Evolutionary conservation across 805 yeast species (phyloP).

Genomic region (Barnettozyma botsteinii): DNA sequence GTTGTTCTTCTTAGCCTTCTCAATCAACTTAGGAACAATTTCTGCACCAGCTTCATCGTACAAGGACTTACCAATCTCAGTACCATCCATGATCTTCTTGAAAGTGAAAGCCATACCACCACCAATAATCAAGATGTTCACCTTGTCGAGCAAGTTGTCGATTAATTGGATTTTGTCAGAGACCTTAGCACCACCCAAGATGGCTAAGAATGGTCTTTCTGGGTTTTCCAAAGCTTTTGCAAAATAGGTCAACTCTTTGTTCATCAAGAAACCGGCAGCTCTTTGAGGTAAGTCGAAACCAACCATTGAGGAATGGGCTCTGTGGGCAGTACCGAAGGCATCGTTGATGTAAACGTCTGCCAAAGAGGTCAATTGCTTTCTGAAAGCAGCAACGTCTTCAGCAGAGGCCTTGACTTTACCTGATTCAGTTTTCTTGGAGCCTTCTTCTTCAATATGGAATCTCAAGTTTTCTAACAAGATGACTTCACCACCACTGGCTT

Average conservation of each 20-base stretch:
- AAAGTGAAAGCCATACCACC: slow-evolving; percentile 99
- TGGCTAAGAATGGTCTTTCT: slow-evolving; percentile 95
- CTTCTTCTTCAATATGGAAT: slow-evolving; percentile 97
- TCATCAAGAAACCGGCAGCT: slow-evolving; percentile 98
- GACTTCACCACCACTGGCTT: slow-evolving; percentile 73
- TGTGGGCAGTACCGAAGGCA: slow-evolving; percentile 99
- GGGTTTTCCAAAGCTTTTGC: slow-evolving; percentile 99
- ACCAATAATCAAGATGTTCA: slow-evolving; percentile 88
- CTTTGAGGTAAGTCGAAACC: slow-evolving; percentile 93
- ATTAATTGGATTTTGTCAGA: slow-evolving; percentile 98
- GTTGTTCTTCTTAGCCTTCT: slow-evolving; percentile 92
- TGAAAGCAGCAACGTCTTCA: slow-evolving; percentile 80
- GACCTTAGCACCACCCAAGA: slow-evolving; percentile 99
- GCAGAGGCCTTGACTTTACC: slow-evolving; percentile 89
- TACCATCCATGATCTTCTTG: slow-evolving; percentile 83
- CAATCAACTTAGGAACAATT: slow-evolving; percentile 86
- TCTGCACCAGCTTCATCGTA: slow-evolving; percentile 93
- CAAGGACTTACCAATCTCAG: slow-evolving; percentile 87
- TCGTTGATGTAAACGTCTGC: slow-evolving; percentile 98
- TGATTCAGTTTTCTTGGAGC: slow-evolving; percentile 87
- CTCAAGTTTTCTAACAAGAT: slow-evolving; percentile 95
- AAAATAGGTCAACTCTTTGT: slow-evolving; percentile 94
- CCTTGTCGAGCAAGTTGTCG: slow-evolving; percentile 95
- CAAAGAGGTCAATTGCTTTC: slow-evolving; percentile 81
- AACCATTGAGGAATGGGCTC: slow-evolving; percentile 99